phyloP scores from a whole-genome alignment of 805 yeast species.

The Yamadazyma sp. region DNA sequence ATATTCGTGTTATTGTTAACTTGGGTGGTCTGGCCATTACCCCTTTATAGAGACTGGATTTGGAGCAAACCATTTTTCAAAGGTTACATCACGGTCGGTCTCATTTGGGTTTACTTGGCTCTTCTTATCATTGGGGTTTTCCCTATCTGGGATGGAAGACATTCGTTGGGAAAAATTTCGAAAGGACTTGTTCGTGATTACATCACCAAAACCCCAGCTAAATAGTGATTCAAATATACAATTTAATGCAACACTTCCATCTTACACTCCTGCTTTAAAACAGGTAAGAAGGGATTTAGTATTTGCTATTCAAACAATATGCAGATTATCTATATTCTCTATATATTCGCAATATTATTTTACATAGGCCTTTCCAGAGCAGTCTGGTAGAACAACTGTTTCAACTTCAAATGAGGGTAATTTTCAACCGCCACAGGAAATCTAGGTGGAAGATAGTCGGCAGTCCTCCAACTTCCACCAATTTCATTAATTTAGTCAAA shows the following conservation, averaged over 20 bases:
- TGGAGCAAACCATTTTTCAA: constrained; percentile 36
- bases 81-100: constrained; percentile 38
- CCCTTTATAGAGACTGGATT: constrained; percentile 43
- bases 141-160: constrained; percentile 37
- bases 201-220: neutral
- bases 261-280: too few species aligned
- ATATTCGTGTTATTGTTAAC: constrained; percentile 30
- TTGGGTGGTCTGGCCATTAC: constrained; percentile 45
- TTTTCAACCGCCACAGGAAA: constrained; percentile 22
- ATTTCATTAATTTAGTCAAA: constrained; percentile 41
- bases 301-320: too few species aligned
- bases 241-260: too few species aligned
- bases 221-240: neutral
- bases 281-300: too few species aligned
- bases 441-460: constrained; percentile 15
- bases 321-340: too few species aligned
- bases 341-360: too few species aligned
- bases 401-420: too few species aligned
- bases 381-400: too few species aligned
- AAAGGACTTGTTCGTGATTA: neutral
- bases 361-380: too few species aligned
- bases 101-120: constrained; percentile 41
- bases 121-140: constrained; percentile 31
- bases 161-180: constrained; percentile 17
- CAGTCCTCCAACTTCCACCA: constrained; percentile 47